A percentile compares a stretch with the other conserved stretches of the same genome.
Conservation (phyloP, 83 land plant genomes). For the Larix sibirica region DNA sequence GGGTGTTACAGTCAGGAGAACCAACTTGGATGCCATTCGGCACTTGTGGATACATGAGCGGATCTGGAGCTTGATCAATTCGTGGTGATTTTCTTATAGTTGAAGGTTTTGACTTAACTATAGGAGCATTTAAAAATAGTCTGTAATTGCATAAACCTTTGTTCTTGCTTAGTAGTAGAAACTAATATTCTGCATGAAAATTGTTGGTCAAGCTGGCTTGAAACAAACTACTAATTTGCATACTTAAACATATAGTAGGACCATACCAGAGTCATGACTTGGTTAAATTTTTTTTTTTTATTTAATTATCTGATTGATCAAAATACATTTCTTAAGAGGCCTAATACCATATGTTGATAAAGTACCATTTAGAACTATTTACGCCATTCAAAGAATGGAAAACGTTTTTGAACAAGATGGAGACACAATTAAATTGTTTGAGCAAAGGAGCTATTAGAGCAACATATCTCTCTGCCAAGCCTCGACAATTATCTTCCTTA, state of each 20-base stretch:
- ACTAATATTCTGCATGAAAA: too few relatives aligned
- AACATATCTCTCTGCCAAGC: too few relatives aligned
- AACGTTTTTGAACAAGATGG: slow-evolving; percentile 52
- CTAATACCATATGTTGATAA: slow-evolving; percentile 63
- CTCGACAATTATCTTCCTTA: too few relatives aligned
- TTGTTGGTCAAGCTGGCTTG: too few relatives aligned
- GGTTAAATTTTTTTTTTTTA: too few relatives aligned
- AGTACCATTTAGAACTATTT: slow-evolving; percentile 53
- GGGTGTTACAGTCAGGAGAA: background rate
- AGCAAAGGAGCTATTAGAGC: background rate
- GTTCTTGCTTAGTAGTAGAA: too few relatives aligned
- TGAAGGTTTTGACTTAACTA: too few relatives aligned
- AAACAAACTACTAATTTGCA: background rate
- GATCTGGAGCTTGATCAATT: slow-evolving; percentile 78
- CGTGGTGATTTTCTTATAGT: slow-evolving; percentile 37
- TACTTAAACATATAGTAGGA: background rate
- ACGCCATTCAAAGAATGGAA: slow-evolving; percentile 70
- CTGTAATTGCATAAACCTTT: too few relatives aligned
- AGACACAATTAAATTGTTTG: slow-evolving; percentile 39
- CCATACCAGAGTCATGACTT: too few relatives aligned
- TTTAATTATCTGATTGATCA: too few relatives aligned
- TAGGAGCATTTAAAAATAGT: too few relatives aligned
- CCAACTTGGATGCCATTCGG: background rate
- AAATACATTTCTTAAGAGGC: slow-evolving; percentile 20
- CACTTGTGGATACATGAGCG: slow-evolving; percentile 18